A percentile compares a stretch with the other conserved stretches of the same genome.
Conservation (phyloP, 2,329 filamentous ascomycete species). For the Dothideomycetidae sp. region DNA sequence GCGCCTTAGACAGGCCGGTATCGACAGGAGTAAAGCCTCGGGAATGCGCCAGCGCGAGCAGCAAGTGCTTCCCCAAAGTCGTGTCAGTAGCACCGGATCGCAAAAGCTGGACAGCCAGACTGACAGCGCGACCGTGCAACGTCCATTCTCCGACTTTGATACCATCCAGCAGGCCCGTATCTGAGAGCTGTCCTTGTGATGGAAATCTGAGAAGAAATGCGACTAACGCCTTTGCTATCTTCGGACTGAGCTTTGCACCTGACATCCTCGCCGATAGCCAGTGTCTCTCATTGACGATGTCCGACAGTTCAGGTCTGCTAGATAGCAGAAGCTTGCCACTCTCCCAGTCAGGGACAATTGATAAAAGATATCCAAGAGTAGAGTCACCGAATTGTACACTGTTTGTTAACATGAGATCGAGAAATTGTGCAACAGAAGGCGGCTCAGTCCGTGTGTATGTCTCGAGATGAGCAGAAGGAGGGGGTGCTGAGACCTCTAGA, state of each 20-base stretch:
- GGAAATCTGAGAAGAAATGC: conserved; percentile 24
- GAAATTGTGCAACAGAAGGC: conserved; percentile 45
- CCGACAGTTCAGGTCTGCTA: conserved; percentile 29
- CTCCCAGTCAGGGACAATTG: conserved; percentile 2
- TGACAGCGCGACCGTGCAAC: not conserved
- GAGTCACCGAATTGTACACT: conserved; percentile 35
- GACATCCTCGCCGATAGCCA: conserved; percentile 7
- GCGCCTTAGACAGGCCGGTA: conserved; percentile 8
- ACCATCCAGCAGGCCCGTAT: not conserved
- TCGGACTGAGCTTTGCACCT: conserved; percentile 18
- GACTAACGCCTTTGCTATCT: conserved; percentile 34
- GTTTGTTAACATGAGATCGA: conserved; percentile 40
- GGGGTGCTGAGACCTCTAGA: conserved; percentile 38
- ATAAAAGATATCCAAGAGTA: conserved; percentile 15
- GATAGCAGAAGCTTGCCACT: conserved; percentile 44
- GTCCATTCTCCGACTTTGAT: not conserved
- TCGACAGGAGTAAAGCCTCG: conserved; percentile 16
- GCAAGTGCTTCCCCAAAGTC: conserved; percentile 30
- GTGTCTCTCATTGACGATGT: not conserved
- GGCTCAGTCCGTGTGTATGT: conserved; percentile 49
- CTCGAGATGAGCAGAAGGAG: conserved; percentile 48
- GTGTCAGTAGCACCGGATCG: not conserved
- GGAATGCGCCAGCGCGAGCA: conserved; percentile 21
- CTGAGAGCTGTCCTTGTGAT: not conserved
- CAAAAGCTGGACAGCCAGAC: not conserved